These are phyloP conservation scores for Agroathelia rolfsii DNA, from an alignment of 1,284 basidiomycete genomes.

Conservation along the genomic window DNA sequence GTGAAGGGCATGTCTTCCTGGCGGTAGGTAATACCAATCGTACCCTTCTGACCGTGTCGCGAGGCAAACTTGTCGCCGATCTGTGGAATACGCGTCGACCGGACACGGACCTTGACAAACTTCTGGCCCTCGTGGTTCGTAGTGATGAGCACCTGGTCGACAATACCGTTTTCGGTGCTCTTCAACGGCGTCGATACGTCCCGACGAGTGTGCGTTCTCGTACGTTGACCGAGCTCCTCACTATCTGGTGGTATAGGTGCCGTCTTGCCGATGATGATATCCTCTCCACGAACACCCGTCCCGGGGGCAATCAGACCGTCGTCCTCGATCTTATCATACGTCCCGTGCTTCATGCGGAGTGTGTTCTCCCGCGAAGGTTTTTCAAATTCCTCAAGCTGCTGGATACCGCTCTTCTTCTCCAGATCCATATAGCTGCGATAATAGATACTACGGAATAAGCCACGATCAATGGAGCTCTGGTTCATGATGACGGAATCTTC, in stretches of 20 bases:
- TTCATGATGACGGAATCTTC: slow-evolving; percentile 99
- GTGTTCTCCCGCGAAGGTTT: slow-evolving; percentile 93
- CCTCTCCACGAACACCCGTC: slow-evolving; percentile 91
- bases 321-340: slow-evolving; percentile 96
- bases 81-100: slow-evolving; percentile 93
- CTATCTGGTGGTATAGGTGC: slow-evolving; percentile 94
- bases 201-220: slow-evolving; percentile 80
- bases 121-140: slow-evolving; percentile 95
- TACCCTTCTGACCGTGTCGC: slow-evolving; percentile 99
- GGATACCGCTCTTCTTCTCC: slow-evolving; percentile 93
- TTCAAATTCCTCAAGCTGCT: slow-evolving; percentile 93
- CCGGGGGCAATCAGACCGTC: slow-evolving; percentile 95
- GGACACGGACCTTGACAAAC: slow-evolving; percentile 96
- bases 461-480: slow-evolving; percentile 95
- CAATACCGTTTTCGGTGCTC: slow-evolving; percentile 94
- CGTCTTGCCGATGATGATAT: slow-evolving; percentile 99
- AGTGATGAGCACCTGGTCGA: slow-evolving; percentile 95
- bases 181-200: slow-evolving; percentile 98
- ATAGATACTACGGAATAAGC: slow-evolving; percentile 97
- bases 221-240: slow-evolving; percentile 94
- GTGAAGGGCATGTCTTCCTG: slow-evolving; percentile 99
- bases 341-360: slow-evolving; percentile 94
- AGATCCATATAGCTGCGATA: slow-evolving; percentile 98
- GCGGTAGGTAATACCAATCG: slow-evolving; percentile 97
- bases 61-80: slow-evolving; percentile 99